Conservation (phyloP, 164 flowering plant genomes). For the Vitis rupestris region DNA sequence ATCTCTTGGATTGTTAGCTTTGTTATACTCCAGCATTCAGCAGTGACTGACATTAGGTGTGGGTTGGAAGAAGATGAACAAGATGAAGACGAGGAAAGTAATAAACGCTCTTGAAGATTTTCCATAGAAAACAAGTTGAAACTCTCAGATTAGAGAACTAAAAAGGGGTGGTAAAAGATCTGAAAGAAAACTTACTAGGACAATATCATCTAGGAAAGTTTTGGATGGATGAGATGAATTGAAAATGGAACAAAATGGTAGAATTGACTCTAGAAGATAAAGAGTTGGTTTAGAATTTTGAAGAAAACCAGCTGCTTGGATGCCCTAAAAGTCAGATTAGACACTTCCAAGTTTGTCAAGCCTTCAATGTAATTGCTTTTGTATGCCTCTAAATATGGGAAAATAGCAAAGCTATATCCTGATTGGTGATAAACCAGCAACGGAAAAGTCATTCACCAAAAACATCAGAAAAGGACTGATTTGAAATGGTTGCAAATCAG, state of each 20-base stretch:
- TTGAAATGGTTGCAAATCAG: not conserved
- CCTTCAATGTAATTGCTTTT: not conserved
- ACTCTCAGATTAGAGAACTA: not conserved
- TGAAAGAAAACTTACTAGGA: not conserved
- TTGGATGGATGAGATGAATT: not conserved
- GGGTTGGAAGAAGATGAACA: constrained; percentile 9
- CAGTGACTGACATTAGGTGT: constrained; percentile 21
- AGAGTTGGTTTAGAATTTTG: not conserved
- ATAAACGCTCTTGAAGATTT: constrained; percentile 1
- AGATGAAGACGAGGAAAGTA: constrained; percentile 5
- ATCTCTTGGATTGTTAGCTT: constrained; percentile 27
- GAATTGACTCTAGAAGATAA: not conserved
- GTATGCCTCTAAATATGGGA: not conserved
- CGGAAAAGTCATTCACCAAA: not conserved
- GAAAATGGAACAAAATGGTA: not conserved
- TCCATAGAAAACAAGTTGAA: constrained; percentile 6
- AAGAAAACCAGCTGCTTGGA: not conserved
- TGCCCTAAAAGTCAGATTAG: too few relatives aligned
- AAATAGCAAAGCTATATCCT: not conserved
- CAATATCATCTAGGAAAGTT: not conserved
- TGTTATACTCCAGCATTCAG: constrained; percentile 24
- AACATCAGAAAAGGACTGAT: too few relatives aligned
- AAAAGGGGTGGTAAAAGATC: not conserved
- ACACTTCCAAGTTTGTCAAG: too few relatives aligned
- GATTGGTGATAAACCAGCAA: too few relatives aligned